Conservation (phyloP, 352 stramenopile genomes). For the Phytophthora uliginosa region DNA sequence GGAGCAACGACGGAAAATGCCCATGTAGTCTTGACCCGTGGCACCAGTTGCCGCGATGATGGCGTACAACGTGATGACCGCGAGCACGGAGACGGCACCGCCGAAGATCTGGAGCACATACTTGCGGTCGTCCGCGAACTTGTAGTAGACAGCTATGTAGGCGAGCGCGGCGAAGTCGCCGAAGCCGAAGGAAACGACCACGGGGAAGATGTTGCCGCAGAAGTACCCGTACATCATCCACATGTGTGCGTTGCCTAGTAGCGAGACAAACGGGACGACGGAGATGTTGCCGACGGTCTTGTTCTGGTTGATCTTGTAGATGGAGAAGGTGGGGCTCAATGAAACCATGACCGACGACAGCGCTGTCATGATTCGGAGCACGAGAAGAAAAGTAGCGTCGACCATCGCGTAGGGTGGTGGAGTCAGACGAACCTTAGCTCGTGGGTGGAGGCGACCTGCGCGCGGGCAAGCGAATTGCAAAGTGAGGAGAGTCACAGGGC, state of each 20-base stretch:
- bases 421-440: slow-evolving; percentile 8
- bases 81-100: slow-evolving; percentile 26
- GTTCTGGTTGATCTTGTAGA: slow-evolving; percentile 50
- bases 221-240: slow-evolving; percentile 65
- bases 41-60: slow-evolving; percentile 46
- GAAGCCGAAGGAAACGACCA: slow-evolving; percentile 61
- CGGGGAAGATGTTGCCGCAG: slow-evolving; percentile 53
- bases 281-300: slow-evolving; percentile 46
- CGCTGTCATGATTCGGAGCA: slow-evolving; percentile 41
- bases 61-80: slow-evolving; percentile 49
- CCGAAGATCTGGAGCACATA: slow-evolving; percentile 49
- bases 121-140: slow-evolving; percentile 46
- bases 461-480: slow-evolving; percentile 27
- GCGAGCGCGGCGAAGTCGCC: slow-evolving; percentile 47
- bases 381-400: slow-evolving; percentile 30
- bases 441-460: slow-evolving; percentile 13
- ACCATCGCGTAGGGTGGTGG: slow-evolving; percentile 13
- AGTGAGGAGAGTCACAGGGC: slow-evolving; percentile 18
- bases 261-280: slow-evolving; percentile 48
- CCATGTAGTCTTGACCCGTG: slow-evolving; percentile 41
- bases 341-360: slow-evolving; percentile 49
- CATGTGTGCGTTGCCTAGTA: slow-evolving; percentile 54
- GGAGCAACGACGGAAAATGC: slow-evolving; percentile 4
- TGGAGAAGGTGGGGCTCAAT: slow-evolving; percentile 45
- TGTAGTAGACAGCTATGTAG: slow-evolving; percentile 68